Evolutionary conservation across 179 eudicot genomes (phyloP).

Genomic region (Nepenthes alata): DNA sequence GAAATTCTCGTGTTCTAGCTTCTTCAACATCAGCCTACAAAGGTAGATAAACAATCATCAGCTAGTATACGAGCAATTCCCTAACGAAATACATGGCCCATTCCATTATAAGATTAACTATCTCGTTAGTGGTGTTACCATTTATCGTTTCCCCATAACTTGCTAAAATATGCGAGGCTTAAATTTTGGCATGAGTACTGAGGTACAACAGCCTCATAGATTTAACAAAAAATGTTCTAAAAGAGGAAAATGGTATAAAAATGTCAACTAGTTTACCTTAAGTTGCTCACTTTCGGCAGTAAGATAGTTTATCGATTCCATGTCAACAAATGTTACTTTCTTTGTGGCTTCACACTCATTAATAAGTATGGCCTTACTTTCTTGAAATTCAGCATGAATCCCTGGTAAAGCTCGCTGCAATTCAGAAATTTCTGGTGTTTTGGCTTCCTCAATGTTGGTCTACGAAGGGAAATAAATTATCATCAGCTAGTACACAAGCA

Average conservation of each 20-base stretch:
- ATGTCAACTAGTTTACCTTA: too few species aligned
- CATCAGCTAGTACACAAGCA: neutral
- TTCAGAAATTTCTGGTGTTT: slow-evolving; percentile 52
- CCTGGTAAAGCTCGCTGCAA: slow-evolving; percentile 59
- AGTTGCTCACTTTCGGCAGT: slow-evolving; percentile 63
- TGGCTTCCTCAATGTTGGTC: slow-evolving; percentile 66
- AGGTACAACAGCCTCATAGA: too few species aligned
- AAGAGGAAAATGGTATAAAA: too few species aligned
- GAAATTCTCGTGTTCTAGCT: slow-evolving; percentile 58
- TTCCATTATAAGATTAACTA: too few species aligned
- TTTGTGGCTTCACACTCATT: neutral
- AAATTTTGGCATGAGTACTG: too few species aligned
- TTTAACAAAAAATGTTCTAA: too few species aligned
- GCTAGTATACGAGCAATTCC: slow-evolving; percentile 1
- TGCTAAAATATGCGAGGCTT: too few species aligned
- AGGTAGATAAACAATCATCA: neutral
- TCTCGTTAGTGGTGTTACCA: too few species aligned
- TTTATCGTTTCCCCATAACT: too few species aligned
- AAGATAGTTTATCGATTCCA: slow-evolving; percentile 40
- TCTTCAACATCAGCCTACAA: slow-evolving; percentile 59
- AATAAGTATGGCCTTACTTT: slow-evolving; percentile 27
- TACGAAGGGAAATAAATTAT: slow-evolving; percentile 7
- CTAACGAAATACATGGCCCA: neutral
- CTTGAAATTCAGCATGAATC: slow-evolving; percentile 41
- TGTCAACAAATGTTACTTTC: slow-evolving; percentile 29